Conservation (phyloP, 1,139 yeast species). For the Petasospora rhodanensis region DNA sequence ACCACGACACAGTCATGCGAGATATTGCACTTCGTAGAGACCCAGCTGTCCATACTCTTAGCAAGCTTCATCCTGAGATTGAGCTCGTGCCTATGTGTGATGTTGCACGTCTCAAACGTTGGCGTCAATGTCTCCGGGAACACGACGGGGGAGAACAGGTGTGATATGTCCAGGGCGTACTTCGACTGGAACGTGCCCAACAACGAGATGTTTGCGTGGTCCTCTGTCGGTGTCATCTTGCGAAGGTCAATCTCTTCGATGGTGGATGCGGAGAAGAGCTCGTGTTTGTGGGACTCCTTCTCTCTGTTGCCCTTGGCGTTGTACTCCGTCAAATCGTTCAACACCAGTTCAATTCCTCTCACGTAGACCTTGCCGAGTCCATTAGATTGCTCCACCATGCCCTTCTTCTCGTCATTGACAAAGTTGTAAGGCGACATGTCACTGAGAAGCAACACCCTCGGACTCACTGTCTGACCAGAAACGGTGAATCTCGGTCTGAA, state of each 20-base stretch:
- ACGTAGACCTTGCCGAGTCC: constrained; percentile 4
- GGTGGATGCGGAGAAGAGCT: not conserved
- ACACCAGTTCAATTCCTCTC: constrained; percentile 1
- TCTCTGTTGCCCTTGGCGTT: not conserved
- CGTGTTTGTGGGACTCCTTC: too few relatives aligned
- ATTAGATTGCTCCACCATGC: not conserved
- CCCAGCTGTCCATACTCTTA: constrained; percentile 1
- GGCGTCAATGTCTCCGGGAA: constrained; percentile 3
- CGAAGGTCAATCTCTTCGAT: constrained; percentile 3
- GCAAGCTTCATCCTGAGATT: constrained; percentile 1
- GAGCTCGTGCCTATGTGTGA: constrained; percentile 2
- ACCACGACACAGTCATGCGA: constrained; percentile 8
- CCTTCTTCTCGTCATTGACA: not conserved
- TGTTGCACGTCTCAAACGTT: constrained; percentile 7
- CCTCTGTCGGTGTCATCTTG: constrained; percentile 2
- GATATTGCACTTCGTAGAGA: constrained; percentile 1
- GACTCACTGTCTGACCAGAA: constrained; percentile 2
- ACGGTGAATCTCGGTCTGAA: constrained; percentile 6
- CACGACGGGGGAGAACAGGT: not conserved
- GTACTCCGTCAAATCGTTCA: not conserved
- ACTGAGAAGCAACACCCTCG: constrained; percentile 3
- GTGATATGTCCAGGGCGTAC: constrained; percentile 7
- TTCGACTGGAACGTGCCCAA: not conserved
- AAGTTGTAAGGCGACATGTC: constrained; percentile 5
- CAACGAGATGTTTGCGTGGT: constrained; percentile 1